Percentiles rank a stretch among this genome's conserved stretches.
These are phyloP conservation scores for Penicillium sp. DNA, from an alignment of 2,329 filamentous ascomycete genomes.

Conservation along the genomic window DNA sequence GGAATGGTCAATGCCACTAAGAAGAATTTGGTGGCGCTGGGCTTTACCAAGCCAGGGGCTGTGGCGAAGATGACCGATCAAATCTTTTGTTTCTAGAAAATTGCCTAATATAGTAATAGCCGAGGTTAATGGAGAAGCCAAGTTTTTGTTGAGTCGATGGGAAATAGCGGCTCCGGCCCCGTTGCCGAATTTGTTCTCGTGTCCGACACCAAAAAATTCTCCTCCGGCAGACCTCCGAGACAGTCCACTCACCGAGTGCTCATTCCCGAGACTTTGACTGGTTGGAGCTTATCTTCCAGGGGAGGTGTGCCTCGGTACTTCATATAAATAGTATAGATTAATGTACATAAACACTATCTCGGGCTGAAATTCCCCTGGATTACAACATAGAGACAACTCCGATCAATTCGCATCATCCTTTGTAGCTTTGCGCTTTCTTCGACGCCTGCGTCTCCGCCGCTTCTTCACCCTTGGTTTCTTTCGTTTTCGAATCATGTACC, in stretches of 20 bases:
- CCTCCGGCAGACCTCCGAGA: neutral
- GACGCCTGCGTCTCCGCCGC: neutral
- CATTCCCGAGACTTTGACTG: neutral
- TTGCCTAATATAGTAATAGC: slow-evolving; percentile 28
- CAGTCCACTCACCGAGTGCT: neutral
- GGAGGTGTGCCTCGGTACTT: neutral
- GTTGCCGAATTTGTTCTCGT: neutral
- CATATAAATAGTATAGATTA: neutral
- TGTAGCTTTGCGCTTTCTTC: neutral
- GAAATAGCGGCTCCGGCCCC: neutral
- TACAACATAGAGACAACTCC: too few species aligned
- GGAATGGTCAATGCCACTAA: slow-evolving; percentile 59
- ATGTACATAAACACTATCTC: neutral
- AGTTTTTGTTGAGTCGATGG: neutral
- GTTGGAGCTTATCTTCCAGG: neutral
- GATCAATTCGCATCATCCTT: neutral
- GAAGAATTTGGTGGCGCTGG: slow-evolving; percentile 48
- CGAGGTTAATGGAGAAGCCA: neutral
- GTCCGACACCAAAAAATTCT: neutral
- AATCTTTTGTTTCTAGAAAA: slow-evolving; percentile 49
- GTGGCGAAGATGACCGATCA: slow-evolving; percentile 54
- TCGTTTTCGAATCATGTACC: neutral
- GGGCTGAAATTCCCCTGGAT: neutral
- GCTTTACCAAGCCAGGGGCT: slow-evolving; percentile 51
- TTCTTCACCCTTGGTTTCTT: neutral